Base-by-base conservation (phyloP, 2,329 filamentous ascomycete species). In the Remersonia thermophila region DNA sequence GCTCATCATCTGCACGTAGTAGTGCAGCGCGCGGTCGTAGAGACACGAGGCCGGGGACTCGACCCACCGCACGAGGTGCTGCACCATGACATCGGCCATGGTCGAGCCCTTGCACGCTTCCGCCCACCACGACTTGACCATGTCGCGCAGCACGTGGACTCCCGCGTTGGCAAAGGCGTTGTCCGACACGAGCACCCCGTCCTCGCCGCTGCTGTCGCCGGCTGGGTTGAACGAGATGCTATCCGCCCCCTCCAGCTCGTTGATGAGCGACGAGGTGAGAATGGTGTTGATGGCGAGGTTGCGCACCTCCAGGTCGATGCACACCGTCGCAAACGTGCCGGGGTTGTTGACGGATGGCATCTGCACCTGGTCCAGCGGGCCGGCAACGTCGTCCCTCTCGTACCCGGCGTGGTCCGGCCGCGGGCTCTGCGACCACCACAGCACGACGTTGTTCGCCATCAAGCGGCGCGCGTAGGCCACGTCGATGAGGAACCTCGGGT, bases 1-100 rank as follows among this genome's bases (percentile, higher is more conserved):
- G 25, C 86, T 94, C 81, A 98, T 93, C 76, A 95, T 91, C 57
- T 95, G 89, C 37, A 99, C 87, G 52, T 98, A 96, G 64, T 94
- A 91, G 54, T 96, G 86, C 45, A 99, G 61, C 5, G 87, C 85
- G 4, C 83, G 77, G 59, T 99, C 93, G 55, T 96, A 98, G 39
- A 99, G 77, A 60, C 89, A 95, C 0, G 87, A 95, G 33, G 83
- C 81, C 0, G 89, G 84, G 43, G 80, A 91, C 56, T 94, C 86
- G 2, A 96, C 86, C 93, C 93, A 99, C 45, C 93, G 82, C 14
- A 98, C 85, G 4, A 99, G 71, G 58, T 98, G 89, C 53, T 94
- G 87, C 1, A 99, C 91, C 68, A 99, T 85, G 37, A 96, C 77
- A 59, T 98, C 91, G 1, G 93, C 93, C 85, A 98, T 95, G 28